Evolutionary conservation across 2,329 filamentous ascomycete species (phyloP).

Genomic region (Neodidymelliopsis sp.): DNA sequence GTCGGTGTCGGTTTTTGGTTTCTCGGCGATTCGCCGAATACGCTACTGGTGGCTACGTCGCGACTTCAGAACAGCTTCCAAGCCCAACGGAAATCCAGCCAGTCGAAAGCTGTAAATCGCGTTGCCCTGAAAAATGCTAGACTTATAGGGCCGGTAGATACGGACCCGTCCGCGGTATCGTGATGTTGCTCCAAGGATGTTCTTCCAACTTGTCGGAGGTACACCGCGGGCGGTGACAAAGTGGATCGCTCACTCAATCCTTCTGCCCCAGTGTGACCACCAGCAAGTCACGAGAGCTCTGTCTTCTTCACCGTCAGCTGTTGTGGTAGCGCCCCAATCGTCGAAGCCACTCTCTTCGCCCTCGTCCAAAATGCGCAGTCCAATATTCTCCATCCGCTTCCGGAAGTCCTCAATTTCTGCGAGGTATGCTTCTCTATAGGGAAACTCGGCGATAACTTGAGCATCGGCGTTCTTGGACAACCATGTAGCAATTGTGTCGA

Average conservation of each 20-base stretch:
- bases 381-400: slow-evolving; percentile 64
- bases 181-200: slow-evolving; percentile 3
- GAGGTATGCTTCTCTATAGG: slow-evolving; percentile 74
- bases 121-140: slow-evolving; percentile 6
- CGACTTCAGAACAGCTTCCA: slow-evolving; percentile 7
- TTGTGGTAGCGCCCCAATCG: slow-evolving; percentile 68
- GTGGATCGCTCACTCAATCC: slow-evolving; percentile 22
- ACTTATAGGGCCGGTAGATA: slow-evolving; percentile 9
- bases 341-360: slow-evolving; percentile 72
- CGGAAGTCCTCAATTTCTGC: slow-evolving; percentile 71
- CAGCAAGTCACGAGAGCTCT: slow-evolving; percentile 67
- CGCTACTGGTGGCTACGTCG: slow-evolving; percentile 7
- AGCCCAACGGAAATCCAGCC: slow-evolving; percentile 1
- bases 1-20: slow-evolving; percentile 16
- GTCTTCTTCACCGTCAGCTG: slow-evolving; percentile 58
- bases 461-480: slow-evolving; percentile 65
- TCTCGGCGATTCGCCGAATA: slow-evolving; percentile 16
- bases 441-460: slow-evolving; percentile 80
- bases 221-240: slow-evolving; percentile 20
- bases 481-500: slow-evolving; percentile 72
- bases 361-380: slow-evolving; percentile 64
- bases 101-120: neutral
- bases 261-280: slow-evolving; percentile 68
- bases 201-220: slow-evolving; percentile 9
- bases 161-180: neutral